phyloP scores from a whole-genome alignment of 495 filamentous ascomycete species.

The Neurospora tetrasperma region DNA sequence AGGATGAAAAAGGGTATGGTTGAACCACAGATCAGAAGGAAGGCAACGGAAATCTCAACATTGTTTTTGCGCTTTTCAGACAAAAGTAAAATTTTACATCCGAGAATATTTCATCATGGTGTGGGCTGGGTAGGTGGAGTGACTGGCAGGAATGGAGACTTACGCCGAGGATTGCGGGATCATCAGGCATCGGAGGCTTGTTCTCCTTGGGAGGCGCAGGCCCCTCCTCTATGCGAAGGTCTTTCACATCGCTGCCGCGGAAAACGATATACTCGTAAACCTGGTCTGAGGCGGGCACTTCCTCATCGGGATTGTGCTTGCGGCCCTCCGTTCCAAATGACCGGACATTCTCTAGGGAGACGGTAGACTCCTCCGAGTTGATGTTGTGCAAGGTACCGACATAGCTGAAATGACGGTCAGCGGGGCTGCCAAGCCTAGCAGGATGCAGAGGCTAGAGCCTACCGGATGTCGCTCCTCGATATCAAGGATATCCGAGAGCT shows the following conservation, averaged over 20 bases:
- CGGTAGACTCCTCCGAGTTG: slow-evolving; percentile 91
- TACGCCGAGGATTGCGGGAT: slow-evolving; percentile 95
- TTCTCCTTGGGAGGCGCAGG: slow-evolving; percentile 55
- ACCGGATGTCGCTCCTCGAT: slow-evolving; percentile 96
- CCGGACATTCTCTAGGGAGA: slow-evolving; percentile 88
- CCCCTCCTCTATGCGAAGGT: slow-evolving; percentile 79
- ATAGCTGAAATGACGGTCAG: slow-evolving; percentile 49
- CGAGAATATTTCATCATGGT: slow-evolving; percentile 73
- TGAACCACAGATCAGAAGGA: slow-evolving; percentile 70
- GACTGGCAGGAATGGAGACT: slow-evolving; percentile 35
- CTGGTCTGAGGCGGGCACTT: slow-evolving; percentile 68
- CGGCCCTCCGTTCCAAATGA: slow-evolving; percentile 92
- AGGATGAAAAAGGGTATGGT: not conserved
- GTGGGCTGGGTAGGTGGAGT: slow-evolving; percentile 1
- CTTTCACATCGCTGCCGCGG: slow-evolving; percentile 96
- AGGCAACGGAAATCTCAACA: slow-evolving; percentile 99
- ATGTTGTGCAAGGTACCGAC: slow-evolving; percentile 94
- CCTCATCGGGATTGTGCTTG: slow-evolving; percentile 61
- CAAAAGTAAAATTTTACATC: slow-evolving; percentile 65
- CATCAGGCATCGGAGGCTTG: slow-evolving; percentile 73
- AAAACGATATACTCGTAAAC: slow-evolving; percentile 99
- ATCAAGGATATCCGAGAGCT: slow-evolving; percentile 80
- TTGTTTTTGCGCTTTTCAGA: slow-evolving; percentile 74
- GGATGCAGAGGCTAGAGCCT: slow-evolving; percentile 19
- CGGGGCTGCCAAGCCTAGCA: slow-evolving; percentile 19